Conservation (phyloP, 2,329 filamentous ascomycete species). For the Phoma sp. region DNA sequence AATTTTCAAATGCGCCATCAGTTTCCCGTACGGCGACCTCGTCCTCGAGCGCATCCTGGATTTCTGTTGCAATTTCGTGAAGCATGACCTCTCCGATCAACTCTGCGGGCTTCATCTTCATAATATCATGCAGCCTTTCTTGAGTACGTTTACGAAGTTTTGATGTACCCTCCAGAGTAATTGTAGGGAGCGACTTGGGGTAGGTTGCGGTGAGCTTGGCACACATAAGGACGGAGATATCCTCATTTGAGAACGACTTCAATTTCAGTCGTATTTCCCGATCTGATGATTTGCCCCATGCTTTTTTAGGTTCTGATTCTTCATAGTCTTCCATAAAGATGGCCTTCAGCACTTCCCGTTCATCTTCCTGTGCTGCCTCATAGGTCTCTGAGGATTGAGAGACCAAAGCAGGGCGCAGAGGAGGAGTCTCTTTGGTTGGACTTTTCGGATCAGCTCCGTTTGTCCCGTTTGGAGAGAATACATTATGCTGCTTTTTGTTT, state of each 20-base stretch:
- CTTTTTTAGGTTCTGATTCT: slow-evolving; percentile 71
- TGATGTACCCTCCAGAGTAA: slow-evolving; percentile 69
- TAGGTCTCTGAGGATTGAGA: slow-evolving; percentile 65
- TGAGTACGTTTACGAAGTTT: slow-evolving; percentile 72
- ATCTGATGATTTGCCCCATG: slow-evolving; percentile 88
- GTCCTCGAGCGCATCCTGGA: slow-evolving; percentile 79
- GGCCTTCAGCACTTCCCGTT: slow-evolving; percentile 81
- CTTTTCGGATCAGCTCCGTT: slow-evolving; percentile 29
- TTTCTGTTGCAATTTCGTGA: slow-evolving; percentile 63
- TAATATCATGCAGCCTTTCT: slow-evolving; percentile 72
- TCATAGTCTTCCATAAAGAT: slow-evolving; percentile 91
- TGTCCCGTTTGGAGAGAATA: slow-evolving; percentile 37
- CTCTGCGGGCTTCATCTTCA: slow-evolving; percentile 71
- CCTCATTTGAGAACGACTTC: slow-evolving; percentile 73
- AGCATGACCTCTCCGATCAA: slow-evolving; percentile 70
- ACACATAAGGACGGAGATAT: slow-evolving; percentile 72
- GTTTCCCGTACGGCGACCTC: slow-evolving; percentile 78
- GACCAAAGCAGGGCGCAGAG: slow-evolving; percentile 39
- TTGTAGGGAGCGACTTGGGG: slow-evolving; percentile 78
- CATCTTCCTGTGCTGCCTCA: slow-evolving; percentile 83
- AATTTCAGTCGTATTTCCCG: slow-evolving; percentile 82
- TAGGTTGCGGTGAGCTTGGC: slow-evolving; percentile 90
- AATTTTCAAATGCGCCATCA: slow-evolving; percentile 77
- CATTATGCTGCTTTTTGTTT: slow-evolving; percentile 47
- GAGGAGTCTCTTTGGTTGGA: slow-evolving; percentile 36